Evolutionary conservation across 257 asterid species (phyloP).

Genomic region (Asclepias syriaca): DNA sequence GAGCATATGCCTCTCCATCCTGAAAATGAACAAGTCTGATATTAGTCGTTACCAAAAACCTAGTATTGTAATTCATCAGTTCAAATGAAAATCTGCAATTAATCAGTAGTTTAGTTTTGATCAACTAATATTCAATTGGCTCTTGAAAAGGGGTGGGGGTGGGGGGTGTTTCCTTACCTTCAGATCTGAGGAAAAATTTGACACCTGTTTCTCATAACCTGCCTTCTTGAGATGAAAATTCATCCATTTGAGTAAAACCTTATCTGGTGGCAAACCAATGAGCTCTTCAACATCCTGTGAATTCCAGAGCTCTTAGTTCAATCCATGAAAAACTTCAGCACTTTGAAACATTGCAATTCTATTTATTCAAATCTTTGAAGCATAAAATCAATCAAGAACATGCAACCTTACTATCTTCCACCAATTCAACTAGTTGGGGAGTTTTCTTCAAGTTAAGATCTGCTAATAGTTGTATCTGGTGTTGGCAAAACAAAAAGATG

Average conservation of each 20-base stretch:
- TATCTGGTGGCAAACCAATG: conserved; percentile 67
- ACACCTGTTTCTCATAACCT: conserved; percentile 63
- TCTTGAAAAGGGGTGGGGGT: background rate
- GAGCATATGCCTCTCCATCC: conserved; percentile 97
- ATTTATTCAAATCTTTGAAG: background rate
- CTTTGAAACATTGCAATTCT: background rate
- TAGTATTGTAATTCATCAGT: background rate
- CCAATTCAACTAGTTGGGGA: conserved; percentile 86
- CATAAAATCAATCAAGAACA: conserved; percentile 10
- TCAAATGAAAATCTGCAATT: background rate
- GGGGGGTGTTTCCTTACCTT: conserved; percentile 42
- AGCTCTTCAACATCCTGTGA: conserved; percentile 90
- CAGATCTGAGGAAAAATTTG: conserved; percentile 87
- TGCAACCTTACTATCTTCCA: conserved; percentile 80
- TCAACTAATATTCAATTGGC: background rate
- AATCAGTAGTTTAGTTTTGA: background rate
- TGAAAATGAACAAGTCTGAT: conserved; percentile 20
- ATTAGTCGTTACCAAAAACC: background rate
- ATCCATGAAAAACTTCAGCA: background rate
- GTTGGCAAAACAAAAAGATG: conserved; percentile 15
- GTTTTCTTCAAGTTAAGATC: conserved; percentile 88
- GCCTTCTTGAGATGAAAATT: conserved; percentile 86
- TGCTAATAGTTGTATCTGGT: conserved; percentile 87
- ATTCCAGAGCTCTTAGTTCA: conserved; percentile 10
- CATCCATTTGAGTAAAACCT: conserved; percentile 89